Percentiles rank a stretch among this genome's conserved stretches.
phyloP scores from a whole-genome alignment of 176 grass and related monocot species.

The Hordeum vulgare region DNA sequence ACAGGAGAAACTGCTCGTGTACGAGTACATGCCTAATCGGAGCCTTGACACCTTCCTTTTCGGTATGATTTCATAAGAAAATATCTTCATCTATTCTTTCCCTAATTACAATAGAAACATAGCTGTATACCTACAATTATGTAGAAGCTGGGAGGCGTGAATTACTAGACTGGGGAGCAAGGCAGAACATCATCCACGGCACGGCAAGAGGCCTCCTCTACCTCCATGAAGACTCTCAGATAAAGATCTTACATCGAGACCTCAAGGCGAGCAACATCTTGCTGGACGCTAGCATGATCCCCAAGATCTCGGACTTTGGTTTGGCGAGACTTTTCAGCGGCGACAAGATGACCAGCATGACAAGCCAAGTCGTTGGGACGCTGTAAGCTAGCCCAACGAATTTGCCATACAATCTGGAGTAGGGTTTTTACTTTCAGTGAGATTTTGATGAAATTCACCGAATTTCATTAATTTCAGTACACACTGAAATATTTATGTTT shows the following conservation, averaged over 20 bases:
- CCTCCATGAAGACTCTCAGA: constrained; percentile 21
- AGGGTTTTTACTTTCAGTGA: too few species aligned
- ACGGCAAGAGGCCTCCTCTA: constrained; percentile 19
- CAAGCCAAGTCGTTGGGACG: constrained; percentile 32
- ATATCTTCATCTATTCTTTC: background rate
- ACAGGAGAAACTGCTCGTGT: constrained; percentile 31
- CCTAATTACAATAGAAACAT: background rate
- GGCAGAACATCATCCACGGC: constrained; percentile 14
- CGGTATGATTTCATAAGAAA: background rate
- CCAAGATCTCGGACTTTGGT: constrained; percentile 38
- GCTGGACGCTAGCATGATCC: constrained; percentile 14
- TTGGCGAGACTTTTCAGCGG: constrained; percentile 25
- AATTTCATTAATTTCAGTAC: too few species aligned
- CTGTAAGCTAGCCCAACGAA: background rate
- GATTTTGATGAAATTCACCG: too few species aligned
- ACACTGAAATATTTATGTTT: too few species aligned
- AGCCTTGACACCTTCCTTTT: constrained; percentile 35
- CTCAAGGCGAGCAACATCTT: constrained; percentile 43
- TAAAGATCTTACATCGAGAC: constrained; percentile 30
- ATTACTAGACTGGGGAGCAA: constrained; percentile 16
- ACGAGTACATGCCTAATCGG: constrained; percentile 36
- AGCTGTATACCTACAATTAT: background rate
- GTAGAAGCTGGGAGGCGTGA: background rate
- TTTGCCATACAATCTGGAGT: background rate
- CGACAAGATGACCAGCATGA: background rate